Conservation (phyloP, 352 stramenopile genomes). For the Phytophthora pluvialis region DNA sequence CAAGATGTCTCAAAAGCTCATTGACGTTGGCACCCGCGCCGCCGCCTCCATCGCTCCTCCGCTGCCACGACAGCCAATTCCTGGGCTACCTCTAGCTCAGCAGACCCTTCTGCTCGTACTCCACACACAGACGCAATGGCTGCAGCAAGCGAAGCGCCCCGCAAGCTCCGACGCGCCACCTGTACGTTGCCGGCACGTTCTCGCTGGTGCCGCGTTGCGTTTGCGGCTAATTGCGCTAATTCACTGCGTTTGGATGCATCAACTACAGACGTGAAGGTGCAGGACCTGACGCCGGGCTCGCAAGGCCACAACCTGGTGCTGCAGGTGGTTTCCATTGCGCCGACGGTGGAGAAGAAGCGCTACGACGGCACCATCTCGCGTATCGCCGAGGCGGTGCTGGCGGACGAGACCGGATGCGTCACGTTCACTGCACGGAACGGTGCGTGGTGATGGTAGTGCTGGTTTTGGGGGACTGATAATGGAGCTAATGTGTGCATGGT, state of each 20-base stretch:
- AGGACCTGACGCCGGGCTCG: slow-evolving; percentile 73
- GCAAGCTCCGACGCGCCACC: slow-evolving; percentile 52
- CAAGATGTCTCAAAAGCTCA: slow-evolving; percentile 33
- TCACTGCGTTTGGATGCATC: background rate
- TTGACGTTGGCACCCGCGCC: slow-evolving; percentile 24
- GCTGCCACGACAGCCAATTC: background rate
- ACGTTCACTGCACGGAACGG: slow-evolving; percentile 84
- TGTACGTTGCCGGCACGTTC: slow-evolving; percentile 33
- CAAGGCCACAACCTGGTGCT: slow-evolving; percentile 86
- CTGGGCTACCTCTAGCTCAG: slow-evolving; percentile 3
- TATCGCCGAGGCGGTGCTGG: slow-evolving; percentile 78
- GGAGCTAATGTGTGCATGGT: slow-evolving; percentile 2
- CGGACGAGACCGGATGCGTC: slow-evolving; percentile 84
- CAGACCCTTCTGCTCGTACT: background rate
- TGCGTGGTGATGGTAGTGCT: slow-evolving; percentile 20
- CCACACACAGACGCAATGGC: slow-evolving; percentile 25
- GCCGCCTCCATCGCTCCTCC: background rate
- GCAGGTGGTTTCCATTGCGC: slow-evolving; percentile 67
- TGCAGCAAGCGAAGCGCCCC: slow-evolving; percentile 26
- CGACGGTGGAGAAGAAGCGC: slow-evolving; percentile 69
- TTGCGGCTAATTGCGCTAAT: slow-evolving; percentile 8
- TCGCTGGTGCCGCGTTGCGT: slow-evolving; percentile 1
- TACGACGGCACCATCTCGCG: slow-evolving; percentile 71
- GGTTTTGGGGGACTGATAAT: background rate
- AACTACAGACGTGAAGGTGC: slow-evolving; percentile 75